Conservation (phyloP, 2,329 filamentous ascomycete genomes). For the Rhynchosporium graminicola region DNA sequence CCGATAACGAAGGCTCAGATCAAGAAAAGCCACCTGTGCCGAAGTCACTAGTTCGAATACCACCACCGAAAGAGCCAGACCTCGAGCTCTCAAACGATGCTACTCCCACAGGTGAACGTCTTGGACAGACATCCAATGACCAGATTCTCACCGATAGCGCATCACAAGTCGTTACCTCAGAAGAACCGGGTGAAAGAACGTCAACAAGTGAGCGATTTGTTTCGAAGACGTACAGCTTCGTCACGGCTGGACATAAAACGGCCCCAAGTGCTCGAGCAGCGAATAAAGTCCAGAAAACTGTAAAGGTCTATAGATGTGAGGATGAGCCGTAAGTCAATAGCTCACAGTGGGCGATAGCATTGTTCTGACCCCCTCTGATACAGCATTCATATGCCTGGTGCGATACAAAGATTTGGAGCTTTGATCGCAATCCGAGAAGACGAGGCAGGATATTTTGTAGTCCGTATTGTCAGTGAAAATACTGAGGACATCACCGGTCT, state of each 20-base stretch:
- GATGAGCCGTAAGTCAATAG: slow-evolving; percentile 26
- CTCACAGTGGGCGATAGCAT: background rate
- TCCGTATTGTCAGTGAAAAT: slow-evolving; percentile 32
- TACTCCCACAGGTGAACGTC: background rate
- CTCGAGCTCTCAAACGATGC: background rate
- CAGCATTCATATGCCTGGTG: slow-evolving; percentile 32
- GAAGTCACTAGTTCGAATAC: background rate
- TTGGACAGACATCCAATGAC: background rate
- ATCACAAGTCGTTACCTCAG: slow-evolving; percentile 11
- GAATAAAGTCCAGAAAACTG: background rate
- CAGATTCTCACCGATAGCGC: slow-evolving; percentile 6
- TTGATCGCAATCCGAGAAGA: slow-evolving; percentile 31
- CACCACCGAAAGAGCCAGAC: background rate
- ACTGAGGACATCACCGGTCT: slow-evolving; percentile 26
- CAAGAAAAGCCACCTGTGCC: slow-evolving; percentile 9
- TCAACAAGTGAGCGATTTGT: slow-evolving; percentile 16
- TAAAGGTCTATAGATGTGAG: slow-evolving; percentile 29
- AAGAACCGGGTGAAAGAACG: slow-evolving; percentile 3
- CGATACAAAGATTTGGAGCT: slow-evolving; percentile 31
- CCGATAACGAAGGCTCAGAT: background rate
- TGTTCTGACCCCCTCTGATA: background rate
- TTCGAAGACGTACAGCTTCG: slow-evolving; percentile 20
- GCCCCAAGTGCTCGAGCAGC: background rate
- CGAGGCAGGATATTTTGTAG: slow-evolving; percentile 20
- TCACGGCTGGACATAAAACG: background rate